These are phyloP conservation scores for Citrus sp. DNA, from an alignment of 345 rosid genomes.

Conservation along the genomic window DNA sequence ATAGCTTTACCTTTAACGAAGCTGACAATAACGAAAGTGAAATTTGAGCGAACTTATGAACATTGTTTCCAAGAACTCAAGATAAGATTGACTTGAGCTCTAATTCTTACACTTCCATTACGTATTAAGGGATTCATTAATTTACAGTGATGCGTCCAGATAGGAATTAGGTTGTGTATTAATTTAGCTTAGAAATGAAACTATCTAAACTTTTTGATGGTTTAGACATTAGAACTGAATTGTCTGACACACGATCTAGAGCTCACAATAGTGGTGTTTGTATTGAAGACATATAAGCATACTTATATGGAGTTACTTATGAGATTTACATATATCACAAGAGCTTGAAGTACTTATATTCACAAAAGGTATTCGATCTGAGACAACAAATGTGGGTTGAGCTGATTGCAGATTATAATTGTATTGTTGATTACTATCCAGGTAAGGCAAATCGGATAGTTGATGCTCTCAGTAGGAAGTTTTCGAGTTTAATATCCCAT, in stretches of 20 bases:
- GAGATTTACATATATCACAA: too few species aligned
- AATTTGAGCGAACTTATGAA: background rate
- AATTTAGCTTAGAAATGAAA: background rate
- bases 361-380: too few species aligned
- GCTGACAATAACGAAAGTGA: background rate
- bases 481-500: background rate
- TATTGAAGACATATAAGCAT: background rate
- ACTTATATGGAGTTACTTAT: too few species aligned
- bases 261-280: background rate
- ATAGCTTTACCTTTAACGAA: background rate
- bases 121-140: background rate
- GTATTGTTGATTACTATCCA: too few species aligned
- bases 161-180: background rate
- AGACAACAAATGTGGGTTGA: too few species aligned
- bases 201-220: background rate
- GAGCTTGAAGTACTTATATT: too few species aligned
- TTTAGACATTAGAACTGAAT: background rate
- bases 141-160: background rate
- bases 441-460: too few species aligned
- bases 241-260: background rate
- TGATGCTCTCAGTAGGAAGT: background rate
- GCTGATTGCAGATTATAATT: too few species aligned
- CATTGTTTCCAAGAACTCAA: background rate
- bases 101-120: background rate
- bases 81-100: background rate